Evolutionary conservation across 495 filamentous ascomycete species (phyloP).

Genomic region (Talaromyces nanjingensis): DNA sequence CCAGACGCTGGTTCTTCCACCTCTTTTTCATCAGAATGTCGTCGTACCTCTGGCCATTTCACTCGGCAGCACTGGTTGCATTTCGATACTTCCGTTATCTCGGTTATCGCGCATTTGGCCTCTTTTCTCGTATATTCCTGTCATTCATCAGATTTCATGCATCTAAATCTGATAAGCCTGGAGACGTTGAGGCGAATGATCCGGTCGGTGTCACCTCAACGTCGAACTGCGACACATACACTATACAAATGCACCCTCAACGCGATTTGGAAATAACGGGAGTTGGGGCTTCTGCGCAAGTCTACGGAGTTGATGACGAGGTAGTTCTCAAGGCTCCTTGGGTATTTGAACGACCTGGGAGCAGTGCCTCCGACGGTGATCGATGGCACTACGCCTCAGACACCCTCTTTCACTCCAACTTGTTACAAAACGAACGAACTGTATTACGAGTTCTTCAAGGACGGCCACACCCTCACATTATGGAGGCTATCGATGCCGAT

Average conservation of each 20-base stretch:
- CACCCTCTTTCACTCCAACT: slow-evolving; percentile 17
- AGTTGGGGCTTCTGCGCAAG: slow-evolving; percentile 15
- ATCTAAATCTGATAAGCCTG: neutral
- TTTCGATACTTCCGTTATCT: neutral
- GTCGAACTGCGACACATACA: slow-evolving; percentile 8
- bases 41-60: neutral
- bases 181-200: neutral
- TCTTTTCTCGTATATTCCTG: neutral
- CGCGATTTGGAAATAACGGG: slow-evolving; percentile 23
- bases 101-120: neutral
- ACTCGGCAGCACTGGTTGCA: neutral
- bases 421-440: slow-evolving; percentile 18
- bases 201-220: neutral
- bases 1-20: neutral
- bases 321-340: slow-evolving; percentile 19
- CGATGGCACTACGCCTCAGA: slow-evolving; percentile 21
- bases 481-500: slow-evolving; percentile 18
- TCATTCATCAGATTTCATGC: neutral
- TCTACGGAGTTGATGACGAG: slow-evolving; percentile 19
- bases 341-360: slow-evolving; percentile 15
- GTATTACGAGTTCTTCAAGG: slow-evolving; percentile 18
- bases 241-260: slow-evolving; percentile 22
- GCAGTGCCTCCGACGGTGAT: slow-evolving; percentile 14
- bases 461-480: slow-evolving; percentile 20
- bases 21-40: neutral